Percentiles rank a stretch among this genome's conserved stretches.
Evolutionary conservation across 495 filamentous ascomycete species (phyloP).

Genomic region (Neurospora africana): DNA sequence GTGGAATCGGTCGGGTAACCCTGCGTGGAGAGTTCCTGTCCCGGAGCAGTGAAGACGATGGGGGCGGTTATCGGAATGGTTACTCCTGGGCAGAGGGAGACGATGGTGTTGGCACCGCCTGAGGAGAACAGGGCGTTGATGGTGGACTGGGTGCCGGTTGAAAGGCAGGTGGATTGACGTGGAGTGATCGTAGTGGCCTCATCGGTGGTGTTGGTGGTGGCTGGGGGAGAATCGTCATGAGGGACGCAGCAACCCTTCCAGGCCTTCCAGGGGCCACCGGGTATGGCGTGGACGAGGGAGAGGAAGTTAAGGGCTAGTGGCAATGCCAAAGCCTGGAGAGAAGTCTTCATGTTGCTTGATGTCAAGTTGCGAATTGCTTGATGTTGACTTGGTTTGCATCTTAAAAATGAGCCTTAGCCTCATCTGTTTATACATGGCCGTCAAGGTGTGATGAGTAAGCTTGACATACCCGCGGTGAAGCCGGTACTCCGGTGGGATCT

Average conservation of each 20-base stretch:
- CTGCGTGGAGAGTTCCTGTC: slow-evolving; percentile 10
- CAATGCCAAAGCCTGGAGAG: not conserved
- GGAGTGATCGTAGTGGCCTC: not conserved
- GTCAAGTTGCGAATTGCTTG: not conserved
- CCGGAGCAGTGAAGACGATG: slow-evolving; percentile 7
- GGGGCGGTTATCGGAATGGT: slow-evolving; percentile 3
- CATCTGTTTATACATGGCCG: not conserved
- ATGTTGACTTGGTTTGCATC: not conserved
- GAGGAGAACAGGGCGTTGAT: slow-evolving; percentile 1
- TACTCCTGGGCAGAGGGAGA: slow-evolving; percentile 4
- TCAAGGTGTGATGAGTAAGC: not conserved
- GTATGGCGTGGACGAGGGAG: not conserved
- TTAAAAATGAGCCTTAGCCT: not conserved
- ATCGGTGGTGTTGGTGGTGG: not conserved
- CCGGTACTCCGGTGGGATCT: not conserved
- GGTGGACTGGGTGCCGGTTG: slow-evolving; percentile 2
- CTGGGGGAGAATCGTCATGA: not conserved
- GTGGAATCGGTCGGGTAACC: slow-evolving; percentile 12
- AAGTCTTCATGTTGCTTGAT: not conserved
- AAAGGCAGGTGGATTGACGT: slow-evolving; percentile 14
- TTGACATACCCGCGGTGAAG: not conserved
- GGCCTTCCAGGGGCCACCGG: no score
- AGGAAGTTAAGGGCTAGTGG: not conserved
- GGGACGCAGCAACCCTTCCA: not conserved
- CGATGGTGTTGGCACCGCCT: slow-evolving; percentile 7